Percentiles rank a stretch among this genome's conserved stretches.
phyloP scores from a whole-genome alignment of 257 asterid genomes.

The Fraxinus quadrangulata region DNA sequence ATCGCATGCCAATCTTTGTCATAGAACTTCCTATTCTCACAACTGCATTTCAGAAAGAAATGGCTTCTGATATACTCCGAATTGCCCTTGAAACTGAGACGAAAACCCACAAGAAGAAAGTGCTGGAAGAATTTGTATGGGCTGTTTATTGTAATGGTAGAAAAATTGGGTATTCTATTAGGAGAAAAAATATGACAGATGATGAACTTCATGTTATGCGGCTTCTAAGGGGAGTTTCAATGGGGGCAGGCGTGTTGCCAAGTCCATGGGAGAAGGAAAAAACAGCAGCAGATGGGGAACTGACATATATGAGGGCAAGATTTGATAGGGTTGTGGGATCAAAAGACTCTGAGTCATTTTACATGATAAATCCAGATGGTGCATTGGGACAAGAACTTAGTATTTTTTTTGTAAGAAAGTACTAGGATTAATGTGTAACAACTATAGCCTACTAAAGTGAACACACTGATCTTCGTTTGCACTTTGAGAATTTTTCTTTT shows the following conservation, averaged over 20 bases:
- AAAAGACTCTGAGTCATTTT: constrained; percentile 77
- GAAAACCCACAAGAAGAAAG: constrained; percentile 58
- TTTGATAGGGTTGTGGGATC: constrained; percentile 81
- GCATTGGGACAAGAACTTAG: constrained; percentile 86
- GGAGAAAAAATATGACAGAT: constrained; percentile 70
- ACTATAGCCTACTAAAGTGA: neutral
- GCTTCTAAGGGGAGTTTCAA: constrained; percentile 80
- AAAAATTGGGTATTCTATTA: constrained; percentile 68
- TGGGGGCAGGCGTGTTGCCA: constrained; percentile 95
- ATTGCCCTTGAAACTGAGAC: constrained; percentile 80
- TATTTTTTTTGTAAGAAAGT: constrained; percentile 64
- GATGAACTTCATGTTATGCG: constrained; percentile 79
- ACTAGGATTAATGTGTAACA: constrained; percentile 9
- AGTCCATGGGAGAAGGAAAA: constrained; percentile 44
- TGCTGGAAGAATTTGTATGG: constrained; percentile 92
- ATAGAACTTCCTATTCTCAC: constrained; percentile 86
- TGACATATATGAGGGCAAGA: constrained; percentile 83
- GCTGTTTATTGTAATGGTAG: constrained; percentile 82
- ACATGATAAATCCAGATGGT: constrained; percentile 93
- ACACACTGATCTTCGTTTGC: neutral
- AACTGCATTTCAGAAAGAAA: constrained; percentile 63
- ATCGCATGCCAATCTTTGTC: constrained; percentile 68
- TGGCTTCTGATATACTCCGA: constrained; percentile 73
- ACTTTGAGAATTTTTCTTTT: neutral
- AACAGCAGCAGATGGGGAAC: constrained; percentile 50